Evolutionary conservation across 2,329 filamentous ascomycete genomes (phyloP).

Genomic region (Phaeophleospora eucalypticola): DNA sequence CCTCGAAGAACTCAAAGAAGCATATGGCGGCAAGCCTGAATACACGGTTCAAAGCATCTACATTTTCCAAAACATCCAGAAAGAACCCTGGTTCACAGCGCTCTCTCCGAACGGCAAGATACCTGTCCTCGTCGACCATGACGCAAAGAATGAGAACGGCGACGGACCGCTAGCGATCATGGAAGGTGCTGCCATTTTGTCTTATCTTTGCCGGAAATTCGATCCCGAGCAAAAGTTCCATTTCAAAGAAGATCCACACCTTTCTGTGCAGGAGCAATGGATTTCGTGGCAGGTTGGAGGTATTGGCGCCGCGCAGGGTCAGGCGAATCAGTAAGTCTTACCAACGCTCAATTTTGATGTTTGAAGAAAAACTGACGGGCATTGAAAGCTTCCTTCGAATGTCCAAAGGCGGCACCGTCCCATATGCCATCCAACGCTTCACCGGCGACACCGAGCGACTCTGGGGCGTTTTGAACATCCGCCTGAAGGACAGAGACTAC

Average conservation of each 20-base stretch:
- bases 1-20: constrained; percentile 63
- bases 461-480: constrained; percentile 42
- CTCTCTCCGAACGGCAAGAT: constrained; percentile 63
- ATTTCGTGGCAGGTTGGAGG: constrained; percentile 50
- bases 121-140: constrained; percentile 63
- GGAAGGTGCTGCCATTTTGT: constrained; percentile 43
- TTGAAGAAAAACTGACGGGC: too few relatives aligned
- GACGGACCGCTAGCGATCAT: constrained; percentile 52
- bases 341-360: too few relatives aligned
- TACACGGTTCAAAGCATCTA: constrained; percentile 59
- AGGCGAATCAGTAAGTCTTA: constrained; percentile 29
- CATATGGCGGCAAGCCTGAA: constrained; percentile 51
- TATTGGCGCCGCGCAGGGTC: constrained; percentile 38
- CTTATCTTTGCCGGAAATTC: constrained; percentile 44
- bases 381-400: too few relatives aligned
- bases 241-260: constrained; percentile 45
- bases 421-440: constrained; percentile 45
- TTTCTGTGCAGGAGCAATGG: constrained; percentile 55
- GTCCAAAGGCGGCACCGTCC: too few relatives aligned
- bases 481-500: constrained; percentile 39
- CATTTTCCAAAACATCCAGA: constrained; percentile 60
- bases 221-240: constrained; percentile 45
- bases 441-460: constrained; percentile 46
- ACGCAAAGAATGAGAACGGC: too few relatives aligned
- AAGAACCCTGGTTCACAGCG: constrained; percentile 62